Evolutionary conservation across 1,139 yeast genomes (phyloP).

Genomic region (Entelexis paramagnoliae): DNA sequence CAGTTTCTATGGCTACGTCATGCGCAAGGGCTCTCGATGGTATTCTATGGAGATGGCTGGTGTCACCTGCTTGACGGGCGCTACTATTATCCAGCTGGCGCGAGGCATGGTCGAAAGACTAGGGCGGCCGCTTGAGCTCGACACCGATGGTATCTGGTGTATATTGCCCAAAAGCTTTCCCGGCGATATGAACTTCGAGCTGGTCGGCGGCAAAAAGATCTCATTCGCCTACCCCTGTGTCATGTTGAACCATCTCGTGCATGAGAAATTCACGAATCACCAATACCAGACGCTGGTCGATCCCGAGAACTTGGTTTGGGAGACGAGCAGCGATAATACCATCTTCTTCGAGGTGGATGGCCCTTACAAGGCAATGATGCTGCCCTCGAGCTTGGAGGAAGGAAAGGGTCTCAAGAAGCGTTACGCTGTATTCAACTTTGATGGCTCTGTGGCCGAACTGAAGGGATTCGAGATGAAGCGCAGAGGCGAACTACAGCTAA

Average conservation of each 20-base stretch:
- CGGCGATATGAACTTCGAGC: constrained; percentile 63
- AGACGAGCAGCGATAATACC: constrained; percentile 77
- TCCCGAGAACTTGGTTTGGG: constrained; percentile 52
- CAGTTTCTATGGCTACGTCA: constrained; percentile 95
- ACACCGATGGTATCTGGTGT: constrained; percentile 99
- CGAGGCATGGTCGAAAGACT: constrained; percentile 82
- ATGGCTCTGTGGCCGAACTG: constrained; percentile 86
- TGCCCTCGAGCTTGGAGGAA: constrained; percentile 96
- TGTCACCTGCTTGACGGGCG: constrained; percentile 95
- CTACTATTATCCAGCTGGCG: constrained; percentile 96
- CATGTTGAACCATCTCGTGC: constrained; percentile 90
- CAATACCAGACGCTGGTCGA: constrained; percentile 86
- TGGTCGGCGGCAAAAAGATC: constrained; percentile 68
- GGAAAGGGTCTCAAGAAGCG: constrained; percentile 94
- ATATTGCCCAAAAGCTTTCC: constrained; percentile 89
- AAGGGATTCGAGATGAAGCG: constrained; percentile 96
- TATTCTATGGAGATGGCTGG: constrained; percentile 99
- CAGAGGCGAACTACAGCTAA: constrained; percentile 89
- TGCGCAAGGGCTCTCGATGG: constrained; percentile 99
- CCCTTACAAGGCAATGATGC: constrained; percentile 93
- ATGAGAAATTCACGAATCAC: constrained; percentile 79
- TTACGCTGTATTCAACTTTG: constrained; percentile 93
- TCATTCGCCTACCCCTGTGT: constrained; percentile 88
- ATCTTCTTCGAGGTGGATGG: constrained; percentile 98
- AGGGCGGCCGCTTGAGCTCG: constrained; percentile 92